phyloP scores from a whole-genome alignment of 352 stramenopile genomes.

The Sclerospora graminicola region DNA sequence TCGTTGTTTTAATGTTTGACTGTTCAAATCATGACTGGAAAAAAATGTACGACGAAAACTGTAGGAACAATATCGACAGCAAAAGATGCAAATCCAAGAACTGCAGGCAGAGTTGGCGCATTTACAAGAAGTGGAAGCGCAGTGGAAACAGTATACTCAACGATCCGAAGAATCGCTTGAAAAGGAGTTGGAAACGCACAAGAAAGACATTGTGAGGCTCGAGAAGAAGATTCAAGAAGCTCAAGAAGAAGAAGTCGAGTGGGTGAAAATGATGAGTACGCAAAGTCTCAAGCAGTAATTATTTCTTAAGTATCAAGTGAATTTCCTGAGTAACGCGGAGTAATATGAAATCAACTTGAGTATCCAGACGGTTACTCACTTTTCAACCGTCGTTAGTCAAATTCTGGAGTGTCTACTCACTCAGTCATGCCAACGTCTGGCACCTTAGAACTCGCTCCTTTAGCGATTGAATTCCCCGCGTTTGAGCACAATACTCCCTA shows the following conservation, averaged over 20 bases:
- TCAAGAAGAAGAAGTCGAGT: slow-evolving; percentile 14
- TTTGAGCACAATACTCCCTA: too few species aligned
- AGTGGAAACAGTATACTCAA: slow-evolving; percentile 12
- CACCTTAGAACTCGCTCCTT: too few species aligned
- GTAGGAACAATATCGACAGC: slow-evolving; percentile 13
- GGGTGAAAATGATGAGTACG: slow-evolving; percentile 1
- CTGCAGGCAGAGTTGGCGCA: slow-evolving; percentile 13
- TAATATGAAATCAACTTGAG: too few species aligned
- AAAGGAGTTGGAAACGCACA: slow-evolving; percentile 9
- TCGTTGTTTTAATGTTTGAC: not conserved
- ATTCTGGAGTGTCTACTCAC: too few species aligned
- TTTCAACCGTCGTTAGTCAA: too few species aligned
- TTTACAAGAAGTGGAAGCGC: slow-evolving; percentile 8
- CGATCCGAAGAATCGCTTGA: slow-evolving; percentile 14
- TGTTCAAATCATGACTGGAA: not conserved
- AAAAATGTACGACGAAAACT: not conserved
- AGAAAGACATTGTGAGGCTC: slow-evolving; percentile 10
- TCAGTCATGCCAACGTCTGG: too few species aligned
- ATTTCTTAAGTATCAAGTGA: too few species aligned
- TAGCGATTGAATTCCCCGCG: too few species aligned
- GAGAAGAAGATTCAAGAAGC: slow-evolving; percentile 8
- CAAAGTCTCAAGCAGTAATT: too few species aligned
- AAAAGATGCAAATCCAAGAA: slow-evolving; percentile 10
- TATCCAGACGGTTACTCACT: too few species aligned
- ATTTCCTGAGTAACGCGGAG: too few species aligned